Evolutionary conservation across 106 monocot genomes (phyloP).

Genomic region (Allium sativum): DNA sequence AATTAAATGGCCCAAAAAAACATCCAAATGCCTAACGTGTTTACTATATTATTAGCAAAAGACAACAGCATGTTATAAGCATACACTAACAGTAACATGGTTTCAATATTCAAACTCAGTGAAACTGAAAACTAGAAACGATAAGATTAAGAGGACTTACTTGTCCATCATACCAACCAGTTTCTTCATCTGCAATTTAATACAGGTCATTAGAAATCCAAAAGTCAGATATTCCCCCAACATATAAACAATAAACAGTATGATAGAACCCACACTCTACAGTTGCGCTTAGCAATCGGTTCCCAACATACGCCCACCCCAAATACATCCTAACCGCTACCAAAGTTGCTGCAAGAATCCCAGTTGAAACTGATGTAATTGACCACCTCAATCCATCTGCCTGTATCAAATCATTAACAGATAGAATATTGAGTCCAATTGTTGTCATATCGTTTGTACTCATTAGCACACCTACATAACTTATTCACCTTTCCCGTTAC

Average conservation of each 20-base stretch:
- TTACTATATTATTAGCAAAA: too few species aligned
- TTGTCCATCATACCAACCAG: constrained; percentile 99
- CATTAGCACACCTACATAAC: too few species aligned
- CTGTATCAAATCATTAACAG: neutral
- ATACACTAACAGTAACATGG: too few species aligned
- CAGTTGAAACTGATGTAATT: constrained; percentile 45
- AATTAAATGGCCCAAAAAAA: too few species aligned
- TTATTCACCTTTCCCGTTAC: too few species aligned
- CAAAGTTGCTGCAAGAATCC: constrained; percentile 65
- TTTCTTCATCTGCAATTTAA: constrained; percentile 77
- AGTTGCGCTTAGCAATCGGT: constrained; percentile 90
- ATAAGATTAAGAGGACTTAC: constrained; percentile 18
- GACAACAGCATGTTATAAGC: too few species aligned
- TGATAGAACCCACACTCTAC: constrained; percentile 59
- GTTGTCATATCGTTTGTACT: too few species aligned
- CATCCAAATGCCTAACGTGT: too few species aligned
- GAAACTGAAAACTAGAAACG: too few species aligned
- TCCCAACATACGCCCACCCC: constrained; percentile 96
- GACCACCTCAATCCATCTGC: constrained; percentile 31
- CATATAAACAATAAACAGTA: neutral
- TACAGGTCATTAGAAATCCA: neutral
- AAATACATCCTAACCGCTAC: constrained; percentile 90
- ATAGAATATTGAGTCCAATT: too few species aligned
- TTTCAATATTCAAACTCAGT: too few species aligned
- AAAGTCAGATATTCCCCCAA: neutral